phyloP scores from a whole-genome alignment of 2,329 filamentous ascomycete species.

The Neocucurbitaria cava region DNA sequence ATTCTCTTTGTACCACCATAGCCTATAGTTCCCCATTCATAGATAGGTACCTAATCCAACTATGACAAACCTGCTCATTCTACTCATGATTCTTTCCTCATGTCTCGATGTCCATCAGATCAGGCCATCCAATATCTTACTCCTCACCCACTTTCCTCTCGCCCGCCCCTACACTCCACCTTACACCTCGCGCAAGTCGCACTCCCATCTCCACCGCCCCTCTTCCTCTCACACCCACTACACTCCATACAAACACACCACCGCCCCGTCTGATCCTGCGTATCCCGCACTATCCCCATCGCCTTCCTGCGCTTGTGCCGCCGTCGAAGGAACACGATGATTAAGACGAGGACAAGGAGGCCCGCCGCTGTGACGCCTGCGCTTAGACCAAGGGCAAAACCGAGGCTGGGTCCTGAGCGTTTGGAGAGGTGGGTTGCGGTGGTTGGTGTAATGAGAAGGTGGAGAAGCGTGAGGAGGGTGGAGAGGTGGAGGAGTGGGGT shows the following conservation, averaged over 20 bases:
- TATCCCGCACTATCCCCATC: neutral
- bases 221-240: constrained; percentile 1
- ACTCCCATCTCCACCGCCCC: constrained; percentile 1
- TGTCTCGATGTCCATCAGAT: neutral
- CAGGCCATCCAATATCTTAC: no score
- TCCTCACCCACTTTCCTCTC: neutral
- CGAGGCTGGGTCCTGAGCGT: neutral
- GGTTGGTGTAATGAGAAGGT: neutral
- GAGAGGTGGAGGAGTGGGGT: neutral
- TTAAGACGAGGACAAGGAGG: neutral
- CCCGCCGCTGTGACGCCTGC: neutral
- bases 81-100: neutral
- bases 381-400: neutral
- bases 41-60: neutral
- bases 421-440: neutral
- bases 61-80: neutral
- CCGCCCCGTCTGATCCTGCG: neutral
- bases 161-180: neutral
- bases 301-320: neutral
- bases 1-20: neutral
- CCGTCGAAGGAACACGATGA: neutral
- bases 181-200: neutral
- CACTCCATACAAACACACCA: constrained; percentile 1
- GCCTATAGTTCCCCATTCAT: neutral
- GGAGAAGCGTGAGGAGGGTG: neutral